Evolutionary conservation across 1,284 basidiomycete species (phyloP).

Genomic region (Polyporus tsugae): DNA sequence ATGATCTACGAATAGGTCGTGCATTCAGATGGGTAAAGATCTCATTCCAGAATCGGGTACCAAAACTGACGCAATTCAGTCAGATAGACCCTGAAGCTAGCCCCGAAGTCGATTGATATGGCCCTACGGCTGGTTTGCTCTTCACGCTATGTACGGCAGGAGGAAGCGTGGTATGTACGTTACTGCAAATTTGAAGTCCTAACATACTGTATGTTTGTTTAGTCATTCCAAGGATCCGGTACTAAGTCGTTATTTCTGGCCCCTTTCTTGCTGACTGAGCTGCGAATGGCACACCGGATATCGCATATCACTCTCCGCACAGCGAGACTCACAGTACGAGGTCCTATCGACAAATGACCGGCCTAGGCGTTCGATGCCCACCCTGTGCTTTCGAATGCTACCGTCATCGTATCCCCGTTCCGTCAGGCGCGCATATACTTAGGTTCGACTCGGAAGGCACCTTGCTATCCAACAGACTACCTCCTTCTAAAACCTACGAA

Average conservation of each 20-base stretch:
- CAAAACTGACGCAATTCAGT: slow-evolving; percentile 8
- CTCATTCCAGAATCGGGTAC: neutral
- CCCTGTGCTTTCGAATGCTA: neutral
- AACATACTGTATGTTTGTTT: neutral
- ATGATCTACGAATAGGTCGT: neutral
- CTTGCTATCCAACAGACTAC: neutral
- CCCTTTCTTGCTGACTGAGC: neutral
- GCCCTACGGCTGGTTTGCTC: neutral
- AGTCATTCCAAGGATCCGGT: neutral
- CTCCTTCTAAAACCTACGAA: slow-evolving; percentile 1
- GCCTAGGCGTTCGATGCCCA: neutral
- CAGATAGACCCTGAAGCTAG: neutral
- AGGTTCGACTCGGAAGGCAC: neutral
- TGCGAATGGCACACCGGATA: neutral
- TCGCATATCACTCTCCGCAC: neutral
- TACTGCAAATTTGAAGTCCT: neutral
- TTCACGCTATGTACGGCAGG: neutral
- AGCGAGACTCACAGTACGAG: neutral
- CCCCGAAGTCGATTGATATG: slow-evolving; percentile 1
- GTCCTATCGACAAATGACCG: neutral
- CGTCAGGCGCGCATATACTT: neutral
- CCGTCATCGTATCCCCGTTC: neutral
- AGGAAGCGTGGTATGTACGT: neutral
- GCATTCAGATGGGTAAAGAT: neutral
- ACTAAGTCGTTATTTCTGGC: neutral